phyloP scores from a whole-genome alignment of 345 rosid genomes.

The Citropsis articulata region DNA sequence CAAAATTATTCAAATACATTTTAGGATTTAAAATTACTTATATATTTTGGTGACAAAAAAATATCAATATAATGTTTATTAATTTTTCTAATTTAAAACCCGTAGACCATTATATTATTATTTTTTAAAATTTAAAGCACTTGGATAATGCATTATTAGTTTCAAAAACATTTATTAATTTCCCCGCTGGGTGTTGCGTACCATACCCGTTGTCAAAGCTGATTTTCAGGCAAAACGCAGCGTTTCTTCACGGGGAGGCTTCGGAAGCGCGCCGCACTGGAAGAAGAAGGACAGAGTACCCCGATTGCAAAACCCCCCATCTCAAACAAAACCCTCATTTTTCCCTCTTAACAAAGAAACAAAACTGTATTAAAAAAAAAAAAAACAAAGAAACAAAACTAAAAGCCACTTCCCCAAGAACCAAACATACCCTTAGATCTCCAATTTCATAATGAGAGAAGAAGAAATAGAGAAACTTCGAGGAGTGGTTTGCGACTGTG shows the following conservation, averaged over 20 bases:
- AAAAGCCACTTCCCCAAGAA: not conserved
- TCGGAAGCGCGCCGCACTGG: not conserved
- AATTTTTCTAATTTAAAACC: too few species aligned
- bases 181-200: not conserved
- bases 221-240: not conserved
- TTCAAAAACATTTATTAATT: not conserved
- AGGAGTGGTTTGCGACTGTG: conserved; percentile 93
- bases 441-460: conserved; percentile 58
- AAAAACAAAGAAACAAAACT: too few species aligned
- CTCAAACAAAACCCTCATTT: conserved; percentile 4
- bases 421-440: not conserved
- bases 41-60: too few species aligned
- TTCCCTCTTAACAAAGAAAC: too few species aligned
- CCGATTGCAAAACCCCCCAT: not conserved
- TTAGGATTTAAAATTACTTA: too few species aligned
- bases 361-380: too few species aligned
- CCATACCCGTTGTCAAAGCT: not conserved
- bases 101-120: too few species aligned
- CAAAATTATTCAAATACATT: too few species aligned
- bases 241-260: not conserved
- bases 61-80: too few species aligned
- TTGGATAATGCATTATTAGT: too few species aligned
- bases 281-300: too few species aligned
- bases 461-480: conserved; percentile 86
- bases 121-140: too few species aligned